Percentiles rank a stretch among this genome's conserved stretches.
Evolutionary conservation across 495 filamentous ascomycete genomes (phyloP).

Genomic region (Elaphomyces granulatus): DNA sequence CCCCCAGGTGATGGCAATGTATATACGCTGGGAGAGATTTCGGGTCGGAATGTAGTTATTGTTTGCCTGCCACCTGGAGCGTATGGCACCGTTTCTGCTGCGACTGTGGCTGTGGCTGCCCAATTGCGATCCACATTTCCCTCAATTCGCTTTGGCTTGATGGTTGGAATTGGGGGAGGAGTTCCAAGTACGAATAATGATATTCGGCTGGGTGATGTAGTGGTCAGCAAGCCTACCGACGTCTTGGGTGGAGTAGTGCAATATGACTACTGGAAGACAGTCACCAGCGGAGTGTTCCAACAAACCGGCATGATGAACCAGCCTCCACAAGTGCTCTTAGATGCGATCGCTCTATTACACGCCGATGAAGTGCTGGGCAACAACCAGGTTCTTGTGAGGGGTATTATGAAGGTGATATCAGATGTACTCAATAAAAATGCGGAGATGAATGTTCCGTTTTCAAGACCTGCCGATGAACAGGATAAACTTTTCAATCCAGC

Average conservation of each 20-base stretch:
- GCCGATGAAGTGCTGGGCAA: neutral
- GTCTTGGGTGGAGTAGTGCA: neutral
- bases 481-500: slow-evolving; percentile 17
- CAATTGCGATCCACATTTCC: neutral
- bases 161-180: neutral
- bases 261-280: neutral
- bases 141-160: neutral
- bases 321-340: neutral
- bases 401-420: neutral
- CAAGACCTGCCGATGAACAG: too few relatives aligned
- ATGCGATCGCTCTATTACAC: neutral
- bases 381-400: neutral
- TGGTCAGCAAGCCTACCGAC: too few relatives aligned
- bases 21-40: neutral
- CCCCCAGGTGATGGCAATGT: neutral
- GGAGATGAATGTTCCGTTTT: neutral
- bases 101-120: neutral
- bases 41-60: neutral
- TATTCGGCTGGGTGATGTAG: too few relatives aligned
- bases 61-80: too few relatives aligned
- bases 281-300: neutral
- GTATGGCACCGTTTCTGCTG: neutral
- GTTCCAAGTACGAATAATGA: neutral
- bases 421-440: neutral
- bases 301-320: neutral